These are phyloP conservation scores for Boletus fagicola DNA, from an alignment of 768 basidiomycete species.

Conservation along the genomic window DNA sequence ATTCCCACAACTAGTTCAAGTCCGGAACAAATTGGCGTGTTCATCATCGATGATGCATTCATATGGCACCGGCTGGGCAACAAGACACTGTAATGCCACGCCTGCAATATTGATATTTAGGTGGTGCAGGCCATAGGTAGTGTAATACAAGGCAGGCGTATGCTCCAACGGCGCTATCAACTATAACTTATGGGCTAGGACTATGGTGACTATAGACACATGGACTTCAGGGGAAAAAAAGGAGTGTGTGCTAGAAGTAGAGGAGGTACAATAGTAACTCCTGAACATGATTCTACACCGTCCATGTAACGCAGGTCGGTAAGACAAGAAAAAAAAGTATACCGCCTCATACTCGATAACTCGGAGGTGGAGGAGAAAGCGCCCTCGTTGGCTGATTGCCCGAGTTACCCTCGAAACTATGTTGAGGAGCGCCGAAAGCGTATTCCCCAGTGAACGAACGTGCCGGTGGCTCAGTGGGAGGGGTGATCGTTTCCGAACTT, in stretches of 20 bases:
- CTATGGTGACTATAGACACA: conserved; percentile 6
- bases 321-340: not conserved
- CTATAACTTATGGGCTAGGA: conserved; percentile 25
- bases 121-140: conserved; percentile 7
- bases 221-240: not conserved
- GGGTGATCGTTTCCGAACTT: conserved; percentile 19
- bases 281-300: not conserved
- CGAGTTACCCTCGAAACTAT: conserved; percentile 22
- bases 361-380: conserved; percentile 23
- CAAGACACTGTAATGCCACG: not conserved
- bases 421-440: conserved; percentile 24
- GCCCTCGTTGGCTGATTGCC: not conserved
- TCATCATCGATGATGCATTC: not conserved
- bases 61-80: not conserved
- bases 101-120: conserved; percentile 2
- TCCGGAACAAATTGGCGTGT: not conserved
- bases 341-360: conserved; percentile 12
- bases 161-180: conserved; percentile 7
- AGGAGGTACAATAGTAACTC: not conserved
- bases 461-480: conserved; percentile 13
- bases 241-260: conserved; percentile 3
- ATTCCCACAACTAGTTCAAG: not conserved
- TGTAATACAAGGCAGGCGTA: conserved; percentile 18
- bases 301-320: not conserved
- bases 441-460: conserved; percentile 20